These are phyloP conservation scores for Cercospora zeae-maydis DNA, from an alignment of 2,329 filamentous ascomycete genomes.

Conservation along the genomic window DNA sequence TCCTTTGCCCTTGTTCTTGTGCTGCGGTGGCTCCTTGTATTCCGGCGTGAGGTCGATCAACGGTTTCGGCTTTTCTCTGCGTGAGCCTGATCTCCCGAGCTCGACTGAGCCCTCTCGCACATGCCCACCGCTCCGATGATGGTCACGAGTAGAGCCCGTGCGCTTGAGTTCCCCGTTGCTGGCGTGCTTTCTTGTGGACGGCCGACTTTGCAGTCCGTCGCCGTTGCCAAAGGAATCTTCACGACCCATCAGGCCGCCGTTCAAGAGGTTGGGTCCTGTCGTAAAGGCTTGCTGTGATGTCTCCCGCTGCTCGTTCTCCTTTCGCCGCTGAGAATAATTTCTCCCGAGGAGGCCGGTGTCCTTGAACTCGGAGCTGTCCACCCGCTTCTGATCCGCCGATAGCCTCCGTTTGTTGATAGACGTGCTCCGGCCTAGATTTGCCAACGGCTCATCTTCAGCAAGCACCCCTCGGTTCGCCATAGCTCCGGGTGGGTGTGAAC, in stretches of 20 bases:
- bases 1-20: slow-evolving; percentile 53
- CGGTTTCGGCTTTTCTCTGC: slow-evolving; percentile 51
- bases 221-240: slow-evolving; percentile 14
- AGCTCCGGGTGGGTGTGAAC: slow-evolving; percentile 37
- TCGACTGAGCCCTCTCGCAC: slow-evolving; percentile 34
- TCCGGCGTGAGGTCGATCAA: slow-evolving; percentile 65
- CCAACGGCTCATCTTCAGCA: slow-evolving; percentile 38
- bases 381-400: slow-evolving; percentile 25
- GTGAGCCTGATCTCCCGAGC: slow-evolving; percentile 47
- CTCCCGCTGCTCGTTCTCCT: slow-evolving; percentile 40
- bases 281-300: slow-evolving; percentile 47
- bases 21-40: slow-evolving; percentile 62
- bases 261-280: slow-evolving; percentile 57
- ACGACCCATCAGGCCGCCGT: slow-evolving; percentile 34
- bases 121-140: slow-evolving; percentile 15
- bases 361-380: slow-evolving; percentile 42
- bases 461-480: slow-evolving; percentile 29
- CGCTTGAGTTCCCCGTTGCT: slow-evolving; percentile 25
- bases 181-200: slow-evolving; percentile 12
- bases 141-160: slow-evolving; percentile 19
- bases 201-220: slow-evolving; percentile 17
- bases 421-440: slow-evolving; percentile 25
- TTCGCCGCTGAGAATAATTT: slow-evolving; percentile 48
- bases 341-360: slow-evolving; percentile 49
- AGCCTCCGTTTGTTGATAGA: slow-evolving; percentile 22